Evolutionary conservation across 306 rosid genomes (phyloP), one percentile per base, ranked within the genome.

Genomic region (Malus asiatica): DNA sequence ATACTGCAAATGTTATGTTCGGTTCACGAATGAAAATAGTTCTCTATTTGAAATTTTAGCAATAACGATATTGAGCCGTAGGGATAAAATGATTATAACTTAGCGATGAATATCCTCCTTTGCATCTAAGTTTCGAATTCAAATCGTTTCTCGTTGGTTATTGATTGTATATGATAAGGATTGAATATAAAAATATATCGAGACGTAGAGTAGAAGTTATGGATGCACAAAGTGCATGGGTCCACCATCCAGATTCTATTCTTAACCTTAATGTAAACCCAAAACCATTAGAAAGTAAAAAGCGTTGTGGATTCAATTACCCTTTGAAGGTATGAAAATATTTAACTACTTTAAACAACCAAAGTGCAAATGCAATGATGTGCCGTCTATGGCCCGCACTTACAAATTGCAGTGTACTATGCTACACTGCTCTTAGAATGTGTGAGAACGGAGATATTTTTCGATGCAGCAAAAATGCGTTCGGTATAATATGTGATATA

Each of bases 351-450:
- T 46, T 25, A 63, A 51, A 74, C 20, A 68, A 68, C 59, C 25
- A 35, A 60, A 55, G 59, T 48, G 13, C 9, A 60, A 55, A 46
- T 48, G 20, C 19, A 32, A n/a, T 75, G 63, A 61, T 68, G 48
- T 85, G 91, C 87, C 89, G 91, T 83, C 30, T 11, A 73, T 46
- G 85, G 68, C 86, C 87, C 86, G 91, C 84, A n/a, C 74, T 44
- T 53, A 44, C 5, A 4, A 68, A 59, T 61, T 40, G 66, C n/a
- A 57, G 63, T 2, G 63, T 1, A 29, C 30, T 51, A 27, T 77
- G 76, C 80, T 19, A 14, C 42, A 8, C 9, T 2, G 42, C 9
- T 38, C 11, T 27, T 29, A 13, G 42, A 30, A 66, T 62, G 75
- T 8, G 67, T 30, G 22, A 55, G 42, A 38, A 7, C 0, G 9